phyloP scores from a whole-genome alignment of 306 rosid genomes.

The Citrullus colocynthis region DNA sequence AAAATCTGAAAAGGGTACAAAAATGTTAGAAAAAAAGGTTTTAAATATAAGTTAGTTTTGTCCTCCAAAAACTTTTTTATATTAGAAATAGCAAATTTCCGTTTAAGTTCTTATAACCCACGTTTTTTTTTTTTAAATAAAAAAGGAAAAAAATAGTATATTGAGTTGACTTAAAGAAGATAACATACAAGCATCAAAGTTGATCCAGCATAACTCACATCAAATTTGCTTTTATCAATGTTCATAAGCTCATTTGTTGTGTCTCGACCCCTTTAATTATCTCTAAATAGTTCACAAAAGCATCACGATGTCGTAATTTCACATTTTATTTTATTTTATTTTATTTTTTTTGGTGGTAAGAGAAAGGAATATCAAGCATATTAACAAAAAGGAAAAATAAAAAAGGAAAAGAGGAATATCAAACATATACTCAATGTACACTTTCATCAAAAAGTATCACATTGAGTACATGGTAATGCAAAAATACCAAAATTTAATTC shows the following conservation, averaged over 20 bases:
- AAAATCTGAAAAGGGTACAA: no score
- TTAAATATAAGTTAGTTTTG: no score
- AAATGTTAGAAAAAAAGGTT: no score
- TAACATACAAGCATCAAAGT: not conserved
- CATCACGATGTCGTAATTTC: not conserved
- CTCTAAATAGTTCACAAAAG: not conserved
- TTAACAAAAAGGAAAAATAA: no score
- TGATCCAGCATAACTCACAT: not conserved
- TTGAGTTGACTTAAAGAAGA: no score
- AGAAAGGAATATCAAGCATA: not conserved
- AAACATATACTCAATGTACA: not conserved
- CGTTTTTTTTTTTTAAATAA: no score
- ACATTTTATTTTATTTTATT: no score
- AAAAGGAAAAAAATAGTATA: no score
- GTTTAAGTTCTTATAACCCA: no score
- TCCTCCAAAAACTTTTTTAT: no score
- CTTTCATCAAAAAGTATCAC: not conserved
- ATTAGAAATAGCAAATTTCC: no score
- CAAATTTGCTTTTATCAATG: not conserved
- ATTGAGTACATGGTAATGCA: not conserved
- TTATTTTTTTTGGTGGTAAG: no score
- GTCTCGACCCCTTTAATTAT: not conserved
- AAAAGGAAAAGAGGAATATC: not conserved
- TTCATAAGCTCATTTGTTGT: not conserved
- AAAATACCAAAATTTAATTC: not conserved